Base-by-base conservation (phyloP, 2,329 filamentous ascomycete species). In the Rhynchosporium secalis region DNA sequence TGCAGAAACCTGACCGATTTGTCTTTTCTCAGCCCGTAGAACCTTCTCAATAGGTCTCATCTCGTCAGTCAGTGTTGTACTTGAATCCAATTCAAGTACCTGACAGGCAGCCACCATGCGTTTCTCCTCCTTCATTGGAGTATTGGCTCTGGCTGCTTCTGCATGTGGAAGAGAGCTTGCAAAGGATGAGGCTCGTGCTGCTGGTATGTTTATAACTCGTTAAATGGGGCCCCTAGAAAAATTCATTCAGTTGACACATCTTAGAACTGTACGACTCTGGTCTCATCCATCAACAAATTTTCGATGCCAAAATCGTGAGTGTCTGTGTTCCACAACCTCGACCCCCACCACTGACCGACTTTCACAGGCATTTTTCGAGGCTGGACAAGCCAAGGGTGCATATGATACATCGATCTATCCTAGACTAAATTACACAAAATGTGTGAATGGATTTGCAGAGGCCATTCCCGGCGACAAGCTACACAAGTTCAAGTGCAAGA, bases 401-500 rank as follows among this genome's bases (percentile, higher is more conserved):
- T 76, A 77, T 61, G 69, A 74, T 8, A 76, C 74, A 47, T 68
- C 72, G 2, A 69, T 72, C 40, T 78, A 74, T 38, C 76, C 76
- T 3, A 73, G 74, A 55, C 72, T 78, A 5, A 75, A 75, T 13
- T 77, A 75, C 67, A 74, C 75, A 4, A 63, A 65, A 7, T 83
- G 80, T 65, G 71, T 74, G 8, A 72, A 79, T 28, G 80, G 80
- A 3, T 68, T 76, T 12, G 80, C 78, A 3, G 75, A 74, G 45
- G 79, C 79, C 49, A 75, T 80, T 31, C 74, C 76, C 6, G 80
- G 79, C 1, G 78, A 83, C 60, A 71, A 75, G 20, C 73, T 76
- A 60, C 78, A 82, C 70, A 82, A 79, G 2, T 83, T 81, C 70
- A 71, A 70, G 36, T 82, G 80, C 71, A 77, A 74, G 60, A 80